Evolutionary conservation across 331 rosid genomes (phyloP), one percentile per base, ranked within the genome.

Genomic region (Prunus yedoensis): DNA sequence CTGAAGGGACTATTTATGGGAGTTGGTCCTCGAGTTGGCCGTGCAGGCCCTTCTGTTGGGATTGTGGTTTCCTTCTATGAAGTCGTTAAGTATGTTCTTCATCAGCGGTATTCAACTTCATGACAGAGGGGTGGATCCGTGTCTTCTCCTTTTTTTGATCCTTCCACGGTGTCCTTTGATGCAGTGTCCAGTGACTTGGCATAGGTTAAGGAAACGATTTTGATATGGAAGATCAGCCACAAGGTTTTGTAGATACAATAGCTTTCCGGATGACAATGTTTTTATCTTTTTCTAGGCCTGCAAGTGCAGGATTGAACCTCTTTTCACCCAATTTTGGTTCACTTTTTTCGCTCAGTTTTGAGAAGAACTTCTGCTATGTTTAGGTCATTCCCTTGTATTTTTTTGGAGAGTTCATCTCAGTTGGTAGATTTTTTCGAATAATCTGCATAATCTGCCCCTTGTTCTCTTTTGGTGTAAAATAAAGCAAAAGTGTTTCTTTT

Each of bases 31-130:
- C 96, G 99, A 52, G 91, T 95, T 75, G 98, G 81, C 57, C 92
- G 97, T 38, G 96, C 96, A 18, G 99, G 99, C 43, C 99, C 98
- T 50, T 95, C 99, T 0, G 99, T 92, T 57, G 99, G 97, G 83
- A 92, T 95, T 57, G 99, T 95, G 70, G 82, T 92, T 82, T 95
- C 99, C 23, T 95, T 91, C 83, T 95, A 95, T 72, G 99, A 95
- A 89, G 96, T 92, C 50, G 99, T 88, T 66, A 95, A 95, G 82
- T 85, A 80, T 82, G 89, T 74, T 80, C 86, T 95, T 54, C 89
- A 92, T 78, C 87, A 79, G 28, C 88, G 76, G n/a, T 54, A 85
- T 70, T n/a, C 84, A 63, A 56, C 87, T 76, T 80, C 88, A 52
- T 89, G 84, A 89, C 41, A 50, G 70, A 66, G 21, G 71, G 70